These are phyloP conservation scores for Fusarium verrucosum DNA, from an alignment of 2,329 filamentous ascomycete genomes.

Conservation along the genomic window DNA sequence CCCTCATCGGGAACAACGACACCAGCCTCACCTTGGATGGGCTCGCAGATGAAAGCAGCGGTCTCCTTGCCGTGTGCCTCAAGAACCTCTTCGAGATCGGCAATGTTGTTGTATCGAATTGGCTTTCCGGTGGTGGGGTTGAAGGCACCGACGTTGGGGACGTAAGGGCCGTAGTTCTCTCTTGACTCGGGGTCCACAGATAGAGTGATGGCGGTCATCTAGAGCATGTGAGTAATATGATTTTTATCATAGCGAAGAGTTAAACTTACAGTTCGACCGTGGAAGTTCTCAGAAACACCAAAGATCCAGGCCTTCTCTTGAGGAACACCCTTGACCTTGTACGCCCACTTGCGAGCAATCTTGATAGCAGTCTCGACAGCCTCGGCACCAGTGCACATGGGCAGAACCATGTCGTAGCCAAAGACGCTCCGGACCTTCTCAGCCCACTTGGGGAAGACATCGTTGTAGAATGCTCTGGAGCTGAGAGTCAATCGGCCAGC, in stretches of 20 bases:
- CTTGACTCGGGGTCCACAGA: conserved; percentile 95
- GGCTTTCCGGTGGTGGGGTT: conserved; percentile 34
- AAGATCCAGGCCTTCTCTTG: conserved; percentile 37
- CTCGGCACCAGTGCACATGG: conserved; percentile 38
- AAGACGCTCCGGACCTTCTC: conserved; percentile 37
- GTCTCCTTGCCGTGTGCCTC: conserved; percentile 34
- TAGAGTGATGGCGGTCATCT: conserved; percentile 95
- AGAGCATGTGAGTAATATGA: neutral
- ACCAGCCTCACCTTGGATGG: conserved; percentile 83
- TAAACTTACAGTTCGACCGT: conserved; percentile 69
- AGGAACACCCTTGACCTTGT: conserved; percentile 38
- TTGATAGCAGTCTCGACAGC: conserved; percentile 37
- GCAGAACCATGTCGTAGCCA: conserved; percentile 34
- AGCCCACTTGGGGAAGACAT: conserved; percentile 37
- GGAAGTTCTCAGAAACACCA: conserved; percentile 36
- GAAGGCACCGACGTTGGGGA: conserved; percentile 83
- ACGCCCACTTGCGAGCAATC: conserved; percentile 36
- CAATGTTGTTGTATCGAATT: conserved; percentile 37
- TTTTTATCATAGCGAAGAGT: neutral
- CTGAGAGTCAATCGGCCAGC: conserved; percentile 72
- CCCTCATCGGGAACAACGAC: conserved; percentile 86
- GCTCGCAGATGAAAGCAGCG: conserved; percentile 36
- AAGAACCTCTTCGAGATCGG: conserved; percentile 35
- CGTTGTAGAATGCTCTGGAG: conserved; percentile 36
- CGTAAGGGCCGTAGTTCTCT: conserved; percentile 95